Percentiles rank a stretch among this genome's conserved stretches.
Conservation (phyloP, 768 basidiomycete genomes). For the Kwoniella sp. region DNA sequence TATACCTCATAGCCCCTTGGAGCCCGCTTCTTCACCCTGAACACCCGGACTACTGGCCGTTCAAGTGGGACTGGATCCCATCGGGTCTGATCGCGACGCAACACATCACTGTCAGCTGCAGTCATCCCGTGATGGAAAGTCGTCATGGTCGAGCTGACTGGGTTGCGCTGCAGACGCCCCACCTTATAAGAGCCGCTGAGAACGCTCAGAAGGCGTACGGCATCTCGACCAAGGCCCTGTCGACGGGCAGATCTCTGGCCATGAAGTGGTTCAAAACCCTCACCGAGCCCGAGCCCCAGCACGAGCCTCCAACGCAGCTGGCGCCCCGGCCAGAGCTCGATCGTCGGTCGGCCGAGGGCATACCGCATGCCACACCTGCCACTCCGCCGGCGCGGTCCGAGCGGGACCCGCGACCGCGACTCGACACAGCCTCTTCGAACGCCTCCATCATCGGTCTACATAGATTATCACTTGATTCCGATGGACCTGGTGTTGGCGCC, state of each 20-base stretch:
- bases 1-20: slow-evolving; percentile 39
- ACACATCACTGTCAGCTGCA: slow-evolving; percentile 30
- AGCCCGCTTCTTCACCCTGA: slow-evolving; percentile 26
- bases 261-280: slow-evolving; percentile 10
- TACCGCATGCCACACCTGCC: background rate
- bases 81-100: slow-evolving; percentile 29
- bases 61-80: slow-evolving; percentile 31
- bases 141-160: too few relatives aligned
- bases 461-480: background rate
- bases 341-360: too few relatives aligned
- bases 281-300: background rate
- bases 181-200: slow-evolving; percentile 25
- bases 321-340: too few relatives aligned
- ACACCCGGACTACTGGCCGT: slow-evolving; percentile 28
- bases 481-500: too few relatives aligned
- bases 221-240: slow-evolving; percentile 3
- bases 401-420: background rate
- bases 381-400: background rate
- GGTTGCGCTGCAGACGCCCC: slow-evolving; percentile 30
- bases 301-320: too few relatives aligned
- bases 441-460: background rate
- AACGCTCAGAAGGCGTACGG: slow-evolving; percentile 20
- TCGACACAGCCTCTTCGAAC: background rate
- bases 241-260: background rate
- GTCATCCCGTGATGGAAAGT: background rate